These are phyloP conservation scores for Linnemannia hyalina DNA, from an alignment of 192 early-diverging fungal genomes.

Conservation along the genomic window DNA sequence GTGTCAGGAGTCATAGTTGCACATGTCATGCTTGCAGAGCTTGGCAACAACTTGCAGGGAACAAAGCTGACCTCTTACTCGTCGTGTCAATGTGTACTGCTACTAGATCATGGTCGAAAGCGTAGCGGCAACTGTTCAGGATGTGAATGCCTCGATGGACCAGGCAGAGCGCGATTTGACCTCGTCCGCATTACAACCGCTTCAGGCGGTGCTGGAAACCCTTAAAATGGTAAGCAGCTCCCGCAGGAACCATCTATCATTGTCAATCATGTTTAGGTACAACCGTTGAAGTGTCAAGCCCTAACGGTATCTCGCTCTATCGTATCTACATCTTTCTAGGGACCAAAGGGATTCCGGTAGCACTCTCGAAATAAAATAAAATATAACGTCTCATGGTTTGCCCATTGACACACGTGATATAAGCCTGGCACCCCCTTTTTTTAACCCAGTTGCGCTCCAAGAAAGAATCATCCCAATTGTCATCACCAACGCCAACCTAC, in stretches of 20 bases:
- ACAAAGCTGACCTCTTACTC: not conserved
- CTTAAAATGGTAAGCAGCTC: slow-evolving; percentile 33
- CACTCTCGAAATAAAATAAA: not conserved
- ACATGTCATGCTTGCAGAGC: not conserved
- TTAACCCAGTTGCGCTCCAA: not conserved
- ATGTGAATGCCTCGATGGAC: slow-evolving; percentile 14
- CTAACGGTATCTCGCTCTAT: not conserved
- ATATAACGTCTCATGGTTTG: too few species aligned
- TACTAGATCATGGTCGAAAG: slow-evolving; percentile 36
- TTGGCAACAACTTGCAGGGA: not conserved
- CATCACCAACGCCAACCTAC: not conserved
- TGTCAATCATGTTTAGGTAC: not conserved
- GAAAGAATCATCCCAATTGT: not conserved
- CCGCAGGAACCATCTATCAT: too few species aligned
- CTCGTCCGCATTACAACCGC: slow-evolving; percentile 29
- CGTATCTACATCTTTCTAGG: slow-evolving; percentile 5
- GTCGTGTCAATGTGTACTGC: not conserved
- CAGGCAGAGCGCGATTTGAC: slow-evolving; percentile 39
- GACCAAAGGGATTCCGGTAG: slow-evolving; percentile 33
- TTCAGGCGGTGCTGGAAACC: slow-evolving; percentile 40
- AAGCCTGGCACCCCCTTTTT: not conserved
- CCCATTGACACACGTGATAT: not conserved
- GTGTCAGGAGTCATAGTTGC: not conserved
- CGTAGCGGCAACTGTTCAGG: slow-evolving; percentile 30
- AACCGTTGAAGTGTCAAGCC: not conserved